These are phyloP conservation scores for Agaricus blazei DNA, from an alignment of 768 basidiomycete genomes.

Conservation along the genomic window DNA sequence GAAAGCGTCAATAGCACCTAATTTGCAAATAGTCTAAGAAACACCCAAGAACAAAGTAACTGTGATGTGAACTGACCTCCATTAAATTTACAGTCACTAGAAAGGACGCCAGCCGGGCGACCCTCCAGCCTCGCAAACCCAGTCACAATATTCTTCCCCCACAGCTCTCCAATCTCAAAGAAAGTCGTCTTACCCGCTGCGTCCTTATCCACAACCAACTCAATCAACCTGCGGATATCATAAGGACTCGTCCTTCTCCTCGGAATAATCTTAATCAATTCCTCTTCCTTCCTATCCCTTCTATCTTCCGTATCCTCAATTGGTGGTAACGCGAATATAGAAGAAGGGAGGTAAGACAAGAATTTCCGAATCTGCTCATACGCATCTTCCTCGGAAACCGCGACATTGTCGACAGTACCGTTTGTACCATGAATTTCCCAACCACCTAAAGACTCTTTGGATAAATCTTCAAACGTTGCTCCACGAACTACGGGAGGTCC, in stretches of 20 bases:
- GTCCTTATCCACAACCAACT: constrained; percentile 26
- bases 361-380: constrained; percentile 29
- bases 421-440: constrained; percentile 33
- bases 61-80: constrained; percentile 22
- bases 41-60: too few species aligned
- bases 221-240: constrained; percentile 30
- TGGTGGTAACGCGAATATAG: constrained; percentile 31
- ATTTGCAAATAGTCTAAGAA: not conserved
- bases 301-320: constrained; percentile 16
- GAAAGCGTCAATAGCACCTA: constrained; percentile 34
- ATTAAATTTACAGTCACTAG: constrained; percentile 33
- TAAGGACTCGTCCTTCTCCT: constrained; percentile 29
- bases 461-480: constrained; percentile 30
- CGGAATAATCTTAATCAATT: constrained; percentile 30
- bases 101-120: constrained; percentile 27
- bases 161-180: constrained; percentile 33
- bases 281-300: constrained; percentile 27
- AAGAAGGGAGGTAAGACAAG: constrained; percentile 35
- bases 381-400: constrained; percentile 30
- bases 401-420: constrained; percentile 32
- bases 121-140: constrained; percentile 34
- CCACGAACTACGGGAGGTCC: constrained; percentile 32
- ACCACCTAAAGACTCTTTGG: constrained; percentile 30
- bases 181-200: constrained; percentile 19
- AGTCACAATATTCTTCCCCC: constrained; percentile 33